Base-by-base conservation (phyloP, 805 yeast species). In the Zygoascus bituminiphila region DNA sequence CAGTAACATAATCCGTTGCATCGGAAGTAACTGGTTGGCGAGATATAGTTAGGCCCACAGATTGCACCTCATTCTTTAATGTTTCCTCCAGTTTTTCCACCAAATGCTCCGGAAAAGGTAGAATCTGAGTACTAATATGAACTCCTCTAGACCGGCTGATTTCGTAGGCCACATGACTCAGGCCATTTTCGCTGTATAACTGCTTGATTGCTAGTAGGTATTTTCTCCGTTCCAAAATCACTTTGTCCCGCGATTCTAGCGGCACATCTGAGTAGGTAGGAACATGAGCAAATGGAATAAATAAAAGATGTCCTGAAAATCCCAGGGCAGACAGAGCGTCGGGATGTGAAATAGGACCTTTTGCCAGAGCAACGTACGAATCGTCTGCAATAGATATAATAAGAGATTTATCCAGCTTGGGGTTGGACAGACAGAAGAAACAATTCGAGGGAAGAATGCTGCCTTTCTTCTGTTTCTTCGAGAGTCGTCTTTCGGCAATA, bases 381-480 rank as follows among this genome's bases (percentile, higher is more conserved):
- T 70, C 68, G 10, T 74, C 73, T 0, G 86, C 91, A 46, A 89
- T 82, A 0, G 93, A 77, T 0, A 88, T 73, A 10, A 88, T 77
- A 83, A 89, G 79, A 62, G 88, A 94, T 2, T 84, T 71, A 54
- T 83, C 89, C 5, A 84, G 73, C 12, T 80, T 75, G 0, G 95
- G 84, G 58, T 86, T 87, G 1, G 91, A 78, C 17, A 88, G 72
- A 61, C 96, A 88, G 59, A 88, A 86, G 65, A 85, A 88, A 60
- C 97, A 88, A 40, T 70, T 65, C 12, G 69, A 70, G 0, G 91
- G 88, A 0, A 73, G 60, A 1, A 85, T 78, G 5, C 15, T 41
- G 24, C 9, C 3, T 4, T 22, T 24, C 17, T 20, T 24, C 26
- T 40, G 33, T 4, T n/a, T 35, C n/a, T 38, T 22, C 8, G n/a